Base-by-base conservation (phyloP, 495 filamentous ascomycete genomes). In the Penicillium lagena region DNA sequence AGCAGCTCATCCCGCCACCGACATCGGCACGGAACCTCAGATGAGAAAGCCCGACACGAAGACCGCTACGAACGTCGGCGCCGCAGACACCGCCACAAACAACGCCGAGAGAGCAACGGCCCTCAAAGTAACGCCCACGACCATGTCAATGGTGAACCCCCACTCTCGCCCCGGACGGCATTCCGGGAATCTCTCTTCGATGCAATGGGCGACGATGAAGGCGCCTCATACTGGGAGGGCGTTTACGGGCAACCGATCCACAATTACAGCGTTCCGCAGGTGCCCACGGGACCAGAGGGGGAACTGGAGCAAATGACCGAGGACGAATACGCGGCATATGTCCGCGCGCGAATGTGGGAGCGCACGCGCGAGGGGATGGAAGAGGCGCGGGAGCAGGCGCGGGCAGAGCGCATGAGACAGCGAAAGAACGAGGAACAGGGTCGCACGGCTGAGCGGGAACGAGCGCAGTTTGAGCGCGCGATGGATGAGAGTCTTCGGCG, bases 141-240 rank as follows among this genome's bases (percentile, higher is more conserved):
- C 22, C 3, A 22, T 22, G 22, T 4, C 4, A 3, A 22, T 22
- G 22, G 22, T 4, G 22, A 4, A 6, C 22, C 22, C 22, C 22
- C 22, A 22, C 41, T 77, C 12, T 75, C 82, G 50, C 73, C 86
- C 6, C 76, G 82, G 13, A 66, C 73, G 9, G 90, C 90, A 12
- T 98, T 98, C 65, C 84, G 88, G 22, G 88, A 95, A 68, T 93
- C 88, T n/a, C 81, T 97, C 38, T 96, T 97, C 72, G 93, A 98
- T 63, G 93, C 93, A n/a, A 82, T 98, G 62, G 94, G 90, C 33
- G 93, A 98, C 65, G 93, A 98, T 66, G 93, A 98, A 68, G 93
- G 93, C 32, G 93, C 93, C 35, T 79, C 79, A 30, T 97, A 88
- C 70, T 98, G 93, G 93, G 85, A 95, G 60, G 77, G 80, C 30